Base-by-base conservation (phyloP, 2,329 filamentous ascomycete genomes). In the Herpotrichia juniperi region DNA sequence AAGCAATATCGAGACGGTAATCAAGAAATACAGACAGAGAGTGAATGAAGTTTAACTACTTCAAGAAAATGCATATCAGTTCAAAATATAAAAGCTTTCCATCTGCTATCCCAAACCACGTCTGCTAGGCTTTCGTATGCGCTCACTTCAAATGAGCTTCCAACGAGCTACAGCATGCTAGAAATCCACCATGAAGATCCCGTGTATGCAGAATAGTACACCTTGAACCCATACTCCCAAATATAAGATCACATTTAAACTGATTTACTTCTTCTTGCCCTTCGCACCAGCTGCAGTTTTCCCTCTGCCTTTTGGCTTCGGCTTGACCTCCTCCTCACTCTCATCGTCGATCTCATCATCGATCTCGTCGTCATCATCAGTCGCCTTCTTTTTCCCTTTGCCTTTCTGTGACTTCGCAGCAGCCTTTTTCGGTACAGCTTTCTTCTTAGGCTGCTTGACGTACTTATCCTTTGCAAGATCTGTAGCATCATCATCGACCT, bases 391-490 rank as follows among this genome's bases (percentile, higher is more conserved):
- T 75, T 77, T 72, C 62, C 64, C 71, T 69, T 73, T 54, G 10
- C 76, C 42, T 59, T 79, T 78, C 69, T 85, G 83, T 67, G 71
- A 61, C 46, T 71, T 76, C 43, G 73, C 77, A 25, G 78, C 67
- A 12, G 76, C 73, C 52, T 79, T 81, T 73, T 87, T n/a, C n/a
- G n/a, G n/a, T n/a, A n/a, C n/a, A n/a, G n/a, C n/a, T n/a, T n/a
- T 91, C 58, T 84, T 91, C 58, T 96, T 97, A 11, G 93, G 91
- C 69, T 89, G 83, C 74, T 94, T 96, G 71, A 97, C 93, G 67
- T 96, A 97, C 74, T 97, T 97, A 76, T 99, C 94, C 70, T 93
- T 96, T 67, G 89, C 91, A 46, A 97, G 73, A 69, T 96, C 91
- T n/a, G 87, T 78, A 47, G 92, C 89, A 11, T 91, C 88, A 0